Base-by-base conservation (phyloP, 2,329 filamentous ascomycete species). In the Claviceps capensis region DNA sequence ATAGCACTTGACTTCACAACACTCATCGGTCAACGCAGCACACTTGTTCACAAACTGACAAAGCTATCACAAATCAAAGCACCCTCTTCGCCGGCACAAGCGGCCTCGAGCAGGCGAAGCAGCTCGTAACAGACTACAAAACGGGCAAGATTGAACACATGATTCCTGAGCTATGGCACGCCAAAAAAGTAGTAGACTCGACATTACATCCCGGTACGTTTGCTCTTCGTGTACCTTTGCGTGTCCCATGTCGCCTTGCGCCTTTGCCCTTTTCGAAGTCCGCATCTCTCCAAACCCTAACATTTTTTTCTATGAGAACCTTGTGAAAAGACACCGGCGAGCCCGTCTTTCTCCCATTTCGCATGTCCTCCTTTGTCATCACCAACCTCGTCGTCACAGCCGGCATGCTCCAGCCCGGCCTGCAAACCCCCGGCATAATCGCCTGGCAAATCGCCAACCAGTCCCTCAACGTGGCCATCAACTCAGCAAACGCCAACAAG, bases 401-500 rank as follows among this genome's bases (percentile, higher is more conserved):
- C 6, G 93, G 93, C 62, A 98, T 98, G 93, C 84, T 98, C 52
- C 93, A 91, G 50, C 93, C 93, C 3, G 86, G 86, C 9, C 78
- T 97, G 23, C 74, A 79, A 61, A 95, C 85, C 45, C 78, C 79
- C 43, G 93, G 91, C 50, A 96, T 88, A 5, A 76, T 97, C 40
- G 83, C 85, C 58, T 98, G 93, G 93, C 93, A 98, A 71, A 81
- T 96, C 53, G 81, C 86, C 59, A 98, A 98, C 71, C 93, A 98
- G 73, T 96, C 90, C 13, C 83, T 98, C 61, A 98, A 98, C 67
- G 93, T 98, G 30, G 91, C 88, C 59, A 91, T 98, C 76, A 98
- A 98, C 77, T 89, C 82, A 66, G 87, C 91, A 64, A 98, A 98
- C 68, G 88, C 91, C 57, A 98, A 98, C 78, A 98, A 98, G 69